phyloP scores from a whole-genome alignment of 345 rosid genomes.

The Hirschfeldia incana region DNA sequence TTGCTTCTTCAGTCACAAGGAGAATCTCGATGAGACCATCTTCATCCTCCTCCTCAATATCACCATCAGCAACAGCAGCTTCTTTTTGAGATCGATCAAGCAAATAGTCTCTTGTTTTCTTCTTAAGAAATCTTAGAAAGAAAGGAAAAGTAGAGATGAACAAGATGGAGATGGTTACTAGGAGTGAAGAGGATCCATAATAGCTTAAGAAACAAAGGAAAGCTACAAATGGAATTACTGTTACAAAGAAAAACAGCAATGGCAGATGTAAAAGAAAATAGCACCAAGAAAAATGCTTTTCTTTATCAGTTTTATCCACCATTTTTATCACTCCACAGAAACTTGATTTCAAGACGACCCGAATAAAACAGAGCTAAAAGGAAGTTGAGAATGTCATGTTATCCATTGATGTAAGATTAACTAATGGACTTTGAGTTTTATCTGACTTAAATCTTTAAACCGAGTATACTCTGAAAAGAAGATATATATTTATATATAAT shows the following conservation, averaged over 20 bases:
- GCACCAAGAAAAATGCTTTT: slow-evolving; percentile 24
- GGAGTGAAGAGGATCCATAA: slow-evolving; percentile 14
- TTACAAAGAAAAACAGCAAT: slow-evolving; percentile 23
- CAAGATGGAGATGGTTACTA: slow-evolving; percentile 20
- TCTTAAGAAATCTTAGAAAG: slow-evolving; percentile 1
- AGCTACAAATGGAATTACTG: slow-evolving; percentile 1
- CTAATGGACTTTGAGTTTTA: background rate
- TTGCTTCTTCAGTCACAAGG: slow-evolving; percentile 22
- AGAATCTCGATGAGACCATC: slow-evolving; percentile 37
- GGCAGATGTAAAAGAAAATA: slow-evolving; percentile 28
- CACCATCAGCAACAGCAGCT: slow-evolving; percentile 19
- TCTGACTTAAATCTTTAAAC: background rate
- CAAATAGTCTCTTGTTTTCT: background rate
- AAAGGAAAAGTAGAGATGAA: slow-evolving; percentile 18
- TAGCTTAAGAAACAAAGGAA: slow-evolving; percentile 17
- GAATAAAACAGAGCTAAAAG: slow-evolving; percentile 10
- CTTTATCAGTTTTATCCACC: slow-evolving; percentile 28
- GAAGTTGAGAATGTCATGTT: background rate
- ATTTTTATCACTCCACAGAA: slow-evolving; percentile 13
- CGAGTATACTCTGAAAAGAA: background rate
- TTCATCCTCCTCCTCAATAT: slow-evolving; percentile 21
- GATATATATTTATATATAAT: background rate
- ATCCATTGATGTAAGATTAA: slow-evolving; percentile 20
- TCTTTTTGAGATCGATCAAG: slow-evolving; percentile 25
- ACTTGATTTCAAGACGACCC: background rate